Percentiles rank a stretch among this genome's conserved stretches.
These are phyloP conservation scores for Pulicaria dysenterica DNA, from an alignment of 129 eudicot genomes.

Conservation along the genomic window DNA sequence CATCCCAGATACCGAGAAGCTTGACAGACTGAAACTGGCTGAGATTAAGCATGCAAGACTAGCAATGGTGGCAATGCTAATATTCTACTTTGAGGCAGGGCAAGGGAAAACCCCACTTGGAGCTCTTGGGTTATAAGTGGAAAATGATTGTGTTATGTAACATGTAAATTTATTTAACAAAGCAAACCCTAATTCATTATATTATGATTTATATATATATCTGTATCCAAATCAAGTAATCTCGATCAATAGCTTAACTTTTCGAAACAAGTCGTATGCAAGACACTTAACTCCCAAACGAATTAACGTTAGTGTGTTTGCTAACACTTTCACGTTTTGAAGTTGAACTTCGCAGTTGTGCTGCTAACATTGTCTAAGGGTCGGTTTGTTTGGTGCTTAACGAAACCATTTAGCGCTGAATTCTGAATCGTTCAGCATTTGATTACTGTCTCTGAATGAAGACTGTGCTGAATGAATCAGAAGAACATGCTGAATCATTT, in stretches of 20 bases:
- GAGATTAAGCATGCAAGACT: constrained; percentile 94
- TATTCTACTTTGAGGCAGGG: constrained; percentile 94
- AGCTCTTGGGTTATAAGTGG: constrained; percentile 82
- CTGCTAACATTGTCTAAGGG: too few species aligned
- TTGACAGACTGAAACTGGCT: constrained; percentile 86
- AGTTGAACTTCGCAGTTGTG: too few species aligned
- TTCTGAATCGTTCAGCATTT: too few species aligned
- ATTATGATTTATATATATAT: not conserved
- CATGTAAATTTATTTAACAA: constrained; percentile 38
- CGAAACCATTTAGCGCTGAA: too few species aligned
- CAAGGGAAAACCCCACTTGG: constrained; percentile 99
- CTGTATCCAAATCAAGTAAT: not conserved
- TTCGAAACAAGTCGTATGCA: not conserved
- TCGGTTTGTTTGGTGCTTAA: too few species aligned
- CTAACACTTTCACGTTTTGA: too few species aligned
- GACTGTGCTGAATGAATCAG: too few species aligned
- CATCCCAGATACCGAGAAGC: constrained; percentile 75
- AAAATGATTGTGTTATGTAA: constrained; percentile 32
- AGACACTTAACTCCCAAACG: not conserved
- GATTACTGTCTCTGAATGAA: too few species aligned
- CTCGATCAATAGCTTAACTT: not conserved
- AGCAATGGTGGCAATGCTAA: constrained; percentile 94
- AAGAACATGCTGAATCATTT: too few species aligned
- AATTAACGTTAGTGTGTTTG: too few species aligned
- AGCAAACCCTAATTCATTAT: constrained; percentile 1